Percentiles rank a stretch among this genome's conserved stretches.
phyloP scores from a whole-genome alignment of 2,329 filamentous ascomycete genomes.

The Scedosporium apiospermum region DNA sequence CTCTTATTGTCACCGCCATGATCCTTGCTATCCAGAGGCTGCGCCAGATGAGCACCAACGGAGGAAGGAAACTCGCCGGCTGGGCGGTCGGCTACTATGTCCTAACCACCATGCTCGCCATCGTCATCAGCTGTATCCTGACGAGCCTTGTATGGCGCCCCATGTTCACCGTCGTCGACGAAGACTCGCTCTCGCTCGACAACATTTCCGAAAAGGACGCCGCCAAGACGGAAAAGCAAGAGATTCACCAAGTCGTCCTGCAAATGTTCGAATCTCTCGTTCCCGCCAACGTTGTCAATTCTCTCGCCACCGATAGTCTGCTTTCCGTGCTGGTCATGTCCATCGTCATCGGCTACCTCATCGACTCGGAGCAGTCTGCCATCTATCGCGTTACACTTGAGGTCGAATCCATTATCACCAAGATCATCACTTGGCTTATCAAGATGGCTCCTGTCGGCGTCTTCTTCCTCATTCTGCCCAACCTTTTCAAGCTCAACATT shows the following conservation, averaged over 20 bases:
- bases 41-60: conserved; percentile 30
- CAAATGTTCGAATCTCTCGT: conserved; percentile 40
- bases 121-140: conserved; percentile 35
- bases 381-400: conserved; percentile 34
- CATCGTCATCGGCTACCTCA: conserved; percentile 35
- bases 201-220: conserved; percentile 8
- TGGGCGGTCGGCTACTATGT: conserved; percentile 42
- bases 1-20: conserved; percentile 42
- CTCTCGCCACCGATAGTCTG: conserved; percentile 35
- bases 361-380: conserved; percentile 23
- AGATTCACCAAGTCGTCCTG: conserved; percentile 32
- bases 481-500: conserved; percentile 39
- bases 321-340: conserved; percentile 36
- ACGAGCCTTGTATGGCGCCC: conserved; percentile 36
- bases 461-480: conserved; percentile 43
- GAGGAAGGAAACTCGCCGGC: conserved; percentile 30
- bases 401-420: conserved; percentile 36
- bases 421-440: conserved; percentile 37
- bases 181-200: conserved; percentile 19
- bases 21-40: conserved; percentile 40
- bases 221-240: conserved; percentile 16
- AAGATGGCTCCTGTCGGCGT: conserved; percentile 39
- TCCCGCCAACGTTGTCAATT: conserved; percentile 35
- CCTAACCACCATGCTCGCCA: conserved; percentile 37
- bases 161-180: conserved; percentile 28